Evolutionary conservation across 2,329 filamentous ascomycete genomes (phyloP), one percentile per base, ranked within the genome.

Genomic region (Apiospora rasikravindrae): DNA sequence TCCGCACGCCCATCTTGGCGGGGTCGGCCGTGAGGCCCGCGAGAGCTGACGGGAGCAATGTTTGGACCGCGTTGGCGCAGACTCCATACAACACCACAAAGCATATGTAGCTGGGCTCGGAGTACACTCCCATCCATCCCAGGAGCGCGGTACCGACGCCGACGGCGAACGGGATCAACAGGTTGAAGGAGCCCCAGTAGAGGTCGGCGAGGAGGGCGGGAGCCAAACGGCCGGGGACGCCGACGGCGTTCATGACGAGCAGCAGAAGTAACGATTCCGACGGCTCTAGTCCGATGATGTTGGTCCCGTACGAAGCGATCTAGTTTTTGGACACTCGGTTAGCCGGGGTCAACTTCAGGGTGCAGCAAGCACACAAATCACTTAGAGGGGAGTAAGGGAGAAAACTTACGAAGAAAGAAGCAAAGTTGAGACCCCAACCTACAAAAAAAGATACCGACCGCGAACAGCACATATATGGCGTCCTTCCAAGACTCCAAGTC

Each of bases 231-330:
- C 84, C 85, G 2, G 84, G 75, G 10, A 88, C 72, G 0, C 86
- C 86, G 24, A 87, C 82, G 11, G 83, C 84, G 74, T 89, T 89
- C 78, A 88, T 83, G 57, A 88, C 81, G 44, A 88, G 80, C 40
- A 89, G 79, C 1, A 88, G 78, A 69, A 84, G 82, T 69, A 87
- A 82, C 6, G 86, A 77, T 19, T 57, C 51, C 24, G 44, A 22
- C 2, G 71, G 61, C 7, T 49, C 47, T 42, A 72, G 19, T 26
- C 57, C 67, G 67, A 67, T 26, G 29, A 72, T 49, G 1, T 33
- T 73, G 1, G 72, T 73, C 24, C 72, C 74, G 29, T 75, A 75
- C 1, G 71, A 73, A 22, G 73, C 69, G 40, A 75, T 74, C 74
- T 75, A 24, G 19, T 2, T 6, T 29, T 69, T 26, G 26, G n/a